These are phyloP conservation scores for Dentipellis sp. DNA, from an alignment of 768 basidiomycete genomes.

Conservation along the genomic window DNA sequence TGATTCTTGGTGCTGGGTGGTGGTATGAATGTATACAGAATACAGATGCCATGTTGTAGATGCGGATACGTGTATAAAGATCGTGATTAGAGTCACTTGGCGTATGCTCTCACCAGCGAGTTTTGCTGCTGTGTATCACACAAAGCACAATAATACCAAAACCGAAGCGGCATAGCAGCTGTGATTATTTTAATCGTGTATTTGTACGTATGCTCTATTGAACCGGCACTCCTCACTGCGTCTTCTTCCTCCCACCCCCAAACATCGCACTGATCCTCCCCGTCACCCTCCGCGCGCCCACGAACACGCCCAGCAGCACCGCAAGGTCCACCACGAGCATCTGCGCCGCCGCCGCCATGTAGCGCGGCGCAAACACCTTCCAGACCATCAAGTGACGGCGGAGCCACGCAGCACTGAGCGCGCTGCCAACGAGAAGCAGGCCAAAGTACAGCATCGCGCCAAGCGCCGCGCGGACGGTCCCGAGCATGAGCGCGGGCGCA, in stretches of 20 bases:
- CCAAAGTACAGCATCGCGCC: constrained; percentile 66
- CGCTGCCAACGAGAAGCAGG: constrained; percentile 55
- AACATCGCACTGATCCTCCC: constrained; percentile 19
- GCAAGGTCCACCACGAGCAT: constrained; percentile 66
- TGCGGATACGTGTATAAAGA: too few species aligned
- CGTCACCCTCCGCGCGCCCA: constrained; percentile 43
- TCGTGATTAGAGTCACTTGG: too few species aligned
- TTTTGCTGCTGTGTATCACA: too few species aligned
- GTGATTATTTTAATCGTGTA: too few species aligned
- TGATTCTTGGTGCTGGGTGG: too few species aligned
- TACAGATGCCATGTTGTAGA: too few species aligned
- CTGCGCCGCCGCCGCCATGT: constrained; percentile 67
- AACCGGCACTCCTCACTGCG: neutral
- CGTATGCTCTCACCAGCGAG: too few species aligned
- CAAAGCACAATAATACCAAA: too few species aligned
- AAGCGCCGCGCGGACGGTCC: constrained; percentile 42
- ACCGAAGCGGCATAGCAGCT: too few species aligned
- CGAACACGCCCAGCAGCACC: constrained; percentile 49
- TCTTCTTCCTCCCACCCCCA: constrained; percentile 5
- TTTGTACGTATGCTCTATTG: too few species aligned
- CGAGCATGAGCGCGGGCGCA: constrained; percentile 18
- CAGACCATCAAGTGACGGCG: constrained; percentile 93
- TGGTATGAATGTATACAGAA: too few species aligned
- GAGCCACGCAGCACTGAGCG: constrained; percentile 64
- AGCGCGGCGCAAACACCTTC: constrained; percentile 97